Percentiles rank a stretch among this genome's conserved stretches.
phyloP scores from a whole-genome alignment of 2,329 filamentous ascomycete genomes.

The Venturia carpophila region DNA sequence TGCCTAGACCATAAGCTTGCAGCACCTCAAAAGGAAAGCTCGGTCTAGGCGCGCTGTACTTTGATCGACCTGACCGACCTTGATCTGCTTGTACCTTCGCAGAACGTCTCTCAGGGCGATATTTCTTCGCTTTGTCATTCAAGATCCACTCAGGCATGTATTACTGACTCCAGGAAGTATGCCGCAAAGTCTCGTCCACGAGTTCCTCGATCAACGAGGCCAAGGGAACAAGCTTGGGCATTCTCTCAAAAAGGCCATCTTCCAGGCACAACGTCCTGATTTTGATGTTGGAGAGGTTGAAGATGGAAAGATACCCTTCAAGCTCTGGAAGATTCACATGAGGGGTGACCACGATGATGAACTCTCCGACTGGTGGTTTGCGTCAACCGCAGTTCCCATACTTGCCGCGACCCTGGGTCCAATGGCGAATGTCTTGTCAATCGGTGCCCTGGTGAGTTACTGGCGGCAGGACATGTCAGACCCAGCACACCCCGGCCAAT shows the following conservation, averaged over 20 bases:
- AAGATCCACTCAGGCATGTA: background rate
- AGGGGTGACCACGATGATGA: slow-evolving; percentile 20
- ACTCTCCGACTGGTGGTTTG: slow-evolving; percentile 19
- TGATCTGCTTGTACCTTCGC: background rate
- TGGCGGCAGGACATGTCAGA: slow-evolving; percentile 24
- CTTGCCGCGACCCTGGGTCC: slow-evolving; percentile 16
- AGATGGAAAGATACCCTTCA: slow-evolving; percentile 18
- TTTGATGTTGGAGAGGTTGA: slow-evolving; percentile 19
- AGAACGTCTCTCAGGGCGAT: background rate
- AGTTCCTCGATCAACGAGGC: slow-evolving; percentile 19
- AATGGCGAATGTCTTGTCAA: slow-evolving; percentile 15
- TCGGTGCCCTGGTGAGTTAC: slow-evolving; percentile 16
- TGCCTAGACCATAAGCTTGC: slow-evolving; percentile 4
- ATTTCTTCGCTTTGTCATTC: background rate
- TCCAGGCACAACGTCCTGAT: slow-evolving; percentile 19
- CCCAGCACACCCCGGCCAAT: slow-evolving; percentile 32
- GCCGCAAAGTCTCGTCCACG: slow-evolving; percentile 19
- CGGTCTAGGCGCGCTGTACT: background rate
- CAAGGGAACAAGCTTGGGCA: slow-evolving; percentile 18
- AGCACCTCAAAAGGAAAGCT: background rate
- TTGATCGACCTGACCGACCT: background rate
- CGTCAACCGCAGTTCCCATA: slow-evolving; percentile 14
- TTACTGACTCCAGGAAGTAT: background rate
- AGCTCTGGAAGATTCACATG: slow-evolving; percentile 22
- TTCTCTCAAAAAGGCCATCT: slow-evolving; percentile 21